Conservation (phyloP, 768 basidiomycete species). For the Cyclocybe cylindracea region DNA sequence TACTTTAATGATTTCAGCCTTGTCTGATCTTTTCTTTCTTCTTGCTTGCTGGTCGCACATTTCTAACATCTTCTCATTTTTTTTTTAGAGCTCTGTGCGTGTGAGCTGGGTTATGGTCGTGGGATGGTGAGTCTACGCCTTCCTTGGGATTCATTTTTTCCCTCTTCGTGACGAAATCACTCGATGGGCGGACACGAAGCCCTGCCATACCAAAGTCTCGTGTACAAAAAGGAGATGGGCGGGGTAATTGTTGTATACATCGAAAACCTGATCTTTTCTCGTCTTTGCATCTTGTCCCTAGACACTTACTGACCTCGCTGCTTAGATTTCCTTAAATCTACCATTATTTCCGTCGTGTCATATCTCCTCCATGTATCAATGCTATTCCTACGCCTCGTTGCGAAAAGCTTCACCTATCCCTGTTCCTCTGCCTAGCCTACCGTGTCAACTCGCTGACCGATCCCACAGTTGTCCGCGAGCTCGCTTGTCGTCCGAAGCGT, state of each 20-base stretch:
- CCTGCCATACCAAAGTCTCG: constrained; percentile 70
- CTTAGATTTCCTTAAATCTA: not conserved
- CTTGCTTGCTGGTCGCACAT: not conserved
- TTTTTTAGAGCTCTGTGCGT: too few species aligned
- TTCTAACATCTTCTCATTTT: constrained; percentile 12
- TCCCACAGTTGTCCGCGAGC: too few species aligned
- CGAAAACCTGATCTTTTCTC: constrained; percentile 58
- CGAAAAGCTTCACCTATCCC: too few species aligned
- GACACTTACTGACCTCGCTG: not conserved
- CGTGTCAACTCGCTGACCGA: too few species aligned
- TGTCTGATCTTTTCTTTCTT: constrained; percentile 62
- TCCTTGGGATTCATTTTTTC: not conserved
- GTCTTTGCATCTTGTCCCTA: not conserved
- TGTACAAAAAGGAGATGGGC: constrained; percentile 77
- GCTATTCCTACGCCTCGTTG: too few species aligned
- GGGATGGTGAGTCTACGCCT: constrained; percentile 10
- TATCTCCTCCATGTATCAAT: too few species aligned
- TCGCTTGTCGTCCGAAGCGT: too few species aligned
- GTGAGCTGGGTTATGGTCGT: not conserved
- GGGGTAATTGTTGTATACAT: constrained; percentile 74
- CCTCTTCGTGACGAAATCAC: constrained; percentile 58
- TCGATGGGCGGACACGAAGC: constrained; percentile 93
- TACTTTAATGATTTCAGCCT: constrained; percentile 84
- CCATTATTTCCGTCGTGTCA: too few species aligned
- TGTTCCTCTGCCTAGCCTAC: too few species aligned